Evolutionary conservation across 306 rosid genomes (phyloP).

Genomic region (Prunus kanzakura): DNA sequence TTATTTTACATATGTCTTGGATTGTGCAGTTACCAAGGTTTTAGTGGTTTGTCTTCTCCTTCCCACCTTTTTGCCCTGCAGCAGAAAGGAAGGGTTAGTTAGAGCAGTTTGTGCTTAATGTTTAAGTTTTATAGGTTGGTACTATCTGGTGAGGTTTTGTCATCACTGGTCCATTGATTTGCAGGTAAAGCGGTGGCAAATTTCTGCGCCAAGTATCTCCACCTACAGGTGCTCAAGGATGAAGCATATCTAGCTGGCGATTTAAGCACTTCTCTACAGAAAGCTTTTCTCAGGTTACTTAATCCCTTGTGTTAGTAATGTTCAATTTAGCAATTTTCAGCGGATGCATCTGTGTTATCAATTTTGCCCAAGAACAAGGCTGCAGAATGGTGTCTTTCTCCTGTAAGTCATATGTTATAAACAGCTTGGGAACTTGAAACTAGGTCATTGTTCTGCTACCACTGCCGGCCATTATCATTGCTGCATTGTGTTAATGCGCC

Average conservation of each 20-base stretch:
- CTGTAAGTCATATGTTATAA: constrained; percentile 15
- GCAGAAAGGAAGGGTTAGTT: background rate
- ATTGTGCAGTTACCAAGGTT: background rate
- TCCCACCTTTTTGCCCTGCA: background rate
- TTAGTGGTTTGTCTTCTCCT: background rate
- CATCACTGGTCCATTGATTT: constrained; percentile 26
- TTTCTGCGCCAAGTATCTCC: constrained; percentile 93
- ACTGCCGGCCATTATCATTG: background rate
- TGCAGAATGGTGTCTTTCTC: constrained; percentile 20
- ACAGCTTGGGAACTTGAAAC: constrained; percentile 5
- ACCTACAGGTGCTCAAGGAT: constrained; percentile 67
- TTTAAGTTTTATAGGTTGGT: background rate
- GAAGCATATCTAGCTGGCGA: constrained; percentile 82
- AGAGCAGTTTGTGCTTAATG: background rate
- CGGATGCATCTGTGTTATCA: constrained; percentile 15
- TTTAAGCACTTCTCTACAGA: constrained; percentile 61
- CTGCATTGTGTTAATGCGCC: background rate
- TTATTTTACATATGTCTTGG: background rate
- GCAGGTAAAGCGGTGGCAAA: constrained; percentile 95
- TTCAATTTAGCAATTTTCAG: constrained; percentile 16
- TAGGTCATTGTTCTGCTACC: background rate
- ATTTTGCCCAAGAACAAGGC: constrained; percentile 17
- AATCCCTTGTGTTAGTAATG: constrained; percentile 5
- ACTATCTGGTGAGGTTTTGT: constrained; percentile 9
- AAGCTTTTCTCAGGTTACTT: constrained; percentile 78